A percentile compares a stretch with the other conserved stretches of the same genome.
These are phyloP conservation scores for Apium graveolens DNA, from an alignment of 129 eudicot species.

Conservation along the genomic window DNA sequence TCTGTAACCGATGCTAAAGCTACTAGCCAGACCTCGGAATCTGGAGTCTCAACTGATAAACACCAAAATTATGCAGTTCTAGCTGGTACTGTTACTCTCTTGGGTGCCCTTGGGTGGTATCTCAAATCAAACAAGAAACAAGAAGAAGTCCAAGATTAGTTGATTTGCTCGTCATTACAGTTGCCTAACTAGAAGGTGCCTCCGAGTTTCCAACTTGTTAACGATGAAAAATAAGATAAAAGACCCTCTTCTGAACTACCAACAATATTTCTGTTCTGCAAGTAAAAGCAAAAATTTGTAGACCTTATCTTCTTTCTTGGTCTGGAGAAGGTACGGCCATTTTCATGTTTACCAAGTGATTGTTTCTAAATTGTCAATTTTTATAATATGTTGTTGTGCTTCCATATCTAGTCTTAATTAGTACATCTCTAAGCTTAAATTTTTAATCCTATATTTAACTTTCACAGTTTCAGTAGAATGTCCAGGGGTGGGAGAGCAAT, in stretches of 20 bases:
- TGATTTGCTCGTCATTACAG: neutral
- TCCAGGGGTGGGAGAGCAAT: too few species aligned
- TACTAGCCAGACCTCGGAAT: constrained; percentile 28
- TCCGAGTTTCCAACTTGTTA: neutral
- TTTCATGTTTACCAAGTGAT: neutral
- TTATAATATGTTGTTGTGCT: neutral
- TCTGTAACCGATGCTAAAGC: constrained; percentile 64
- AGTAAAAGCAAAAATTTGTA: neutral
- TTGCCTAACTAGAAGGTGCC: neutral
- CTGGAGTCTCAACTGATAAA: constrained; percentile 65
- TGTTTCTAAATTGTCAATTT: neutral
- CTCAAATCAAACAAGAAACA: constrained; percentile 36
- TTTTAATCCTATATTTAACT: too few species aligned
- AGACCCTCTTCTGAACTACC: neutral
- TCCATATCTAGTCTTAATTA: too few species aligned
- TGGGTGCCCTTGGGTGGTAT: constrained; percentile 75
- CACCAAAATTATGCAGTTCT: constrained; percentile 77
- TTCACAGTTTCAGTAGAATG: too few species aligned
- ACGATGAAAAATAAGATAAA: constrained; percentile 11
- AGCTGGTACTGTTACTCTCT: constrained; percentile 53
- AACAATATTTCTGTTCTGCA: neutral
- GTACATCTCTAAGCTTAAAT: too few species aligned
- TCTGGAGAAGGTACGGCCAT: neutral
- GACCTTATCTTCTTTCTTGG: neutral
- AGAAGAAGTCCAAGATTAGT: constrained; percentile 63